phyloP scores from a whole-genome alignment of 2,329 filamentous ascomycete genomes.

The Talaromyces sp. region DNA sequence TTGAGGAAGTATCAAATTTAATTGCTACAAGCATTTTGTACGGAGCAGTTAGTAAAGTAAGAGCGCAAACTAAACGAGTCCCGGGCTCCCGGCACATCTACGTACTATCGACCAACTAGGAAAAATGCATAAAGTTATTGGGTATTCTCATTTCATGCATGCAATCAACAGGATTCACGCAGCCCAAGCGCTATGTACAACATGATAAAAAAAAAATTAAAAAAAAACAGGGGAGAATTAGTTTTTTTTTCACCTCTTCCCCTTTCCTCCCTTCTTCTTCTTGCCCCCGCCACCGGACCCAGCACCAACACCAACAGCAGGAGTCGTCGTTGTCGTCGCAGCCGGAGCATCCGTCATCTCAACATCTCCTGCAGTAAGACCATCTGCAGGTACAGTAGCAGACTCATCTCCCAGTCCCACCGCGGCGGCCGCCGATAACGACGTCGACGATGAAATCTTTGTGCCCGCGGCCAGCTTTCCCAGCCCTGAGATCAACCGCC shows the following conservation, averaged over 20 bases:
- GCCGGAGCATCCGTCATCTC: conserved; percentile 28
- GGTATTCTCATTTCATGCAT: not conserved
- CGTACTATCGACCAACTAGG: not conserved
- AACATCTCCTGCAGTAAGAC: conserved; percentile 35
- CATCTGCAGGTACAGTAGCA: conserved; percentile 22
- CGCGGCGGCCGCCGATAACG: no score
- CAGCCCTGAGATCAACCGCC: conserved; percentile 69
- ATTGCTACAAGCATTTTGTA: no score
- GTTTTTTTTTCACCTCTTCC: conserved; percentile 52
- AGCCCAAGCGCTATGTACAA: not conserved
- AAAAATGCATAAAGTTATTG: not conserved
- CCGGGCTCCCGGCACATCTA: not conserved
- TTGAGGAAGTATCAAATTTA: not conserved
- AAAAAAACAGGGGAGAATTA: not conserved
- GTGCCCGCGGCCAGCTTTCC: conserved; percentile 66
- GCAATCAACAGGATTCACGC: not conserved
- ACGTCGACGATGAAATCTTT: conserved; percentile 50
- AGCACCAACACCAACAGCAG: conserved; percentile 16
- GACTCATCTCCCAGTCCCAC: conserved; percentile 60
- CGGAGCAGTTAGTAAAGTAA: no score
- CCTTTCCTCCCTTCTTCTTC: conserved; percentile 65
- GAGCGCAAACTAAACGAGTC: no score
- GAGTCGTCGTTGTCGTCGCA: no score
- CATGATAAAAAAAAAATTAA: not conserved
- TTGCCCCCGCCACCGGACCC: conserved; percentile 20